Percentiles rank a stretch among this genome's conserved stretches.
Conservation (phyloP, 768 basidiomycete genomes). For the Lentinus tigrinus region DNA sequence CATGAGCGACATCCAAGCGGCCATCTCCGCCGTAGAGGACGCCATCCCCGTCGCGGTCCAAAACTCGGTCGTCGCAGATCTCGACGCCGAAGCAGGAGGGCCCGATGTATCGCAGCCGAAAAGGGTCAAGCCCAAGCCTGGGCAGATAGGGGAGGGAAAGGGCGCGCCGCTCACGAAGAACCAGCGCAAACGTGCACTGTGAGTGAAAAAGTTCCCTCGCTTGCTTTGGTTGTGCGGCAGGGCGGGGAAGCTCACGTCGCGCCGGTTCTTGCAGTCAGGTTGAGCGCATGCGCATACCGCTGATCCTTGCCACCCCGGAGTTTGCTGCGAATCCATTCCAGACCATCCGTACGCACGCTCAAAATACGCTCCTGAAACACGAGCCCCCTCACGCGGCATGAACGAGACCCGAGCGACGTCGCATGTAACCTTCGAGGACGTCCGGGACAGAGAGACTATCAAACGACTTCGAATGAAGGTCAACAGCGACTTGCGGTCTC, state of each 20-base stretch:
- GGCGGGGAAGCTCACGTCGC: slow-evolving; percentile 3
- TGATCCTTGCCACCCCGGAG: slow-evolving; percentile 63
- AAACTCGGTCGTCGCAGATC: slow-evolving; percentile 10
- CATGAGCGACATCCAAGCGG: slow-evolving; percentile 39
- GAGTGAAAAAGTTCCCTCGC: slow-evolving; percentile 14
- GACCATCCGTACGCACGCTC: slow-evolving; percentile 75
- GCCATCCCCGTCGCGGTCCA: slow-evolving; percentile 23
- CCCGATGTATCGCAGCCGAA: slow-evolving; percentile 18
- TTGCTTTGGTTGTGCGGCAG: slow-evolving; percentile 3
- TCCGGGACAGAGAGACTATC: too few species aligned
- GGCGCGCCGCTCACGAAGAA: slow-evolving; percentile 52
- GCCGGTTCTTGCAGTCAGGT: slow-evolving; percentile 43
- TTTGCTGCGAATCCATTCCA: slow-evolving; percentile 72
- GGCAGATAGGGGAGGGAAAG: slow-evolving; percentile 70
- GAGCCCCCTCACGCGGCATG: slow-evolving; percentile 19
- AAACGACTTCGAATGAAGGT: too few species aligned
- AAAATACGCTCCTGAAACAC: slow-evolving; percentile 71
- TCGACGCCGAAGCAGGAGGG: slow-evolving; percentile 5
- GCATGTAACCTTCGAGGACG: not conserved
- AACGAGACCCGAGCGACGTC: not conserved
- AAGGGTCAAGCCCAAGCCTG: slow-evolving; percentile 34
- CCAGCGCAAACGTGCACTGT: slow-evolving; percentile 73
- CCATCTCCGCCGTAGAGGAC: slow-evolving; percentile 53
- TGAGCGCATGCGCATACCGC: slow-evolving; percentile 68
- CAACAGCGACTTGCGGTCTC: too few species aligned